Conservation (phyloP, 2,329 filamentous ascomycete genomes). For the Fusarium luffae region DNA sequence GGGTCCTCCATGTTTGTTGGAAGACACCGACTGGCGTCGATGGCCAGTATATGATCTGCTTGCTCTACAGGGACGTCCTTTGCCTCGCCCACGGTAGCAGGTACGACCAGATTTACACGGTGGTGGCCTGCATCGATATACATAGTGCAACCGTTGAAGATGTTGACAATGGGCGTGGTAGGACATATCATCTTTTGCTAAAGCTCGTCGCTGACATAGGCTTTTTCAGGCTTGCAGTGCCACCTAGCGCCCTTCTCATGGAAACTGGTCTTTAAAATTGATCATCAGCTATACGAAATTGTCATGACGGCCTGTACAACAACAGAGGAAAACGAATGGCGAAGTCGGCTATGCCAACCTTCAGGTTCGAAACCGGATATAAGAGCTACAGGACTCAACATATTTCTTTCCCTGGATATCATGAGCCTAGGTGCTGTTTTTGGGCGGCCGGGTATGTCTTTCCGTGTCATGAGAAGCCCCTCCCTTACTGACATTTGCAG, state of each 20-base stretch:
- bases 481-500: constrained; percentile 49
- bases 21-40: constrained; percentile 74
- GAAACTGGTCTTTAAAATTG: constrained; percentile 87
- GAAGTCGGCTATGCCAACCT: constrained; percentile 68
- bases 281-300: constrained; percentile 82
- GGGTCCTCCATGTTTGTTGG: constrained; percentile 85
- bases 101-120: constrained; percentile 74
- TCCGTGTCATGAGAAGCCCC: neutral
- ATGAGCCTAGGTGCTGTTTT: constrained; percentile 80
- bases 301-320: constrained; percentile 87
- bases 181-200: constrained; percentile 30
- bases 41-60: constrained; percentile 85
- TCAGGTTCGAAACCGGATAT: constrained; percentile 61
- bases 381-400: constrained; percentile 63
- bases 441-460: constrained; percentile 71
- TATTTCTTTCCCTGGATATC: constrained; percentile 75
- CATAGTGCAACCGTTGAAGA: constrained; percentile 74
- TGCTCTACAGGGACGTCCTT: constrained; percentile 84
- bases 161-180: constrained; percentile 79
- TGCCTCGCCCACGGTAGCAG: constrained; percentile 77
- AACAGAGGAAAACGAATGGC: constrained; percentile 85
- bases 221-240: constrained; percentile 78
- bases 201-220: constrained; percentile 26
- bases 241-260: constrained; percentile 88
- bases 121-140: constrained; percentile 79